Conservation (phyloP, 2,329 filamentous ascomycete genomes). For the Plectosphaerella plurivora region DNA sequence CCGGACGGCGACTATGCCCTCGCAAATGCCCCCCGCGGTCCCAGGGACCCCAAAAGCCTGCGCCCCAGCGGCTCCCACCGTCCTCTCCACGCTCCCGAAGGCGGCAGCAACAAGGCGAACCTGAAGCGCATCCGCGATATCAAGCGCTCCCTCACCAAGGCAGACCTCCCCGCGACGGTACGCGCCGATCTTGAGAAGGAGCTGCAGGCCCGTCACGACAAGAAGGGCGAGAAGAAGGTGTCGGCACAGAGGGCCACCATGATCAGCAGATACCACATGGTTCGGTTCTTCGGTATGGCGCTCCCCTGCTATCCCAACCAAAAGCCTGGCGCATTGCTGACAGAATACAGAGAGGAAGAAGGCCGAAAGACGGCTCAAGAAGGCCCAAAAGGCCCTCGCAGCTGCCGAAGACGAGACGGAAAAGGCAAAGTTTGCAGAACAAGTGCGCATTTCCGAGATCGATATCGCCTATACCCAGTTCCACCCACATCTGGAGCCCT, state of each 20-base stretch:
- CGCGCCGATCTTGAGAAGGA: conserved; percentile 69
- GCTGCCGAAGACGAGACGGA: conserved; percentile 47
- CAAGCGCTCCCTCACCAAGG: conserved; percentile 58
- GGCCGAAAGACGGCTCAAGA: conserved; percentile 62
- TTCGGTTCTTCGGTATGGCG: conserved; percentile 72
- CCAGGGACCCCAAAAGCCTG: conserved; percentile 12
- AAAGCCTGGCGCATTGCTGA: conserved; percentile 5
- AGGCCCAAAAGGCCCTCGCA: conserved; percentile 54
- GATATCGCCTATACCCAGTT: conserved; percentile 73
- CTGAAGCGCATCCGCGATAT: conserved; percentile 71
- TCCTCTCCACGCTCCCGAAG: conserved; percentile 19
- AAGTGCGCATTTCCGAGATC: conserved; percentile 66
- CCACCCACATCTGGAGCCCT: conserved; percentile 66
- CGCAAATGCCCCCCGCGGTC: background rate
- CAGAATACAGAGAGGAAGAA: conserved; percentile 61
- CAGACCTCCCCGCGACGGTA: conserved; percentile 62
- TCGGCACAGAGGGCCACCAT: conserved; percentile 63
- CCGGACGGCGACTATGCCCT: background rate
- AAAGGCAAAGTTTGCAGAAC: conserved; percentile 42
- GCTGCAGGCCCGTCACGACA: conserved; percentile 60
- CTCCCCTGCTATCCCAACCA: background rate
- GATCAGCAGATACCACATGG: conserved; percentile 78
- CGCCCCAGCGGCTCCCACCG: conserved; percentile 6
- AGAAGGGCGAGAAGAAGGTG: conserved; percentile 54
- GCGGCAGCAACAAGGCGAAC: conserved; percentile 52